phyloP scores from a whole-genome alignment of 108 stramenopile genomes.

The Chaetoceros tenuissimus region DNA sequence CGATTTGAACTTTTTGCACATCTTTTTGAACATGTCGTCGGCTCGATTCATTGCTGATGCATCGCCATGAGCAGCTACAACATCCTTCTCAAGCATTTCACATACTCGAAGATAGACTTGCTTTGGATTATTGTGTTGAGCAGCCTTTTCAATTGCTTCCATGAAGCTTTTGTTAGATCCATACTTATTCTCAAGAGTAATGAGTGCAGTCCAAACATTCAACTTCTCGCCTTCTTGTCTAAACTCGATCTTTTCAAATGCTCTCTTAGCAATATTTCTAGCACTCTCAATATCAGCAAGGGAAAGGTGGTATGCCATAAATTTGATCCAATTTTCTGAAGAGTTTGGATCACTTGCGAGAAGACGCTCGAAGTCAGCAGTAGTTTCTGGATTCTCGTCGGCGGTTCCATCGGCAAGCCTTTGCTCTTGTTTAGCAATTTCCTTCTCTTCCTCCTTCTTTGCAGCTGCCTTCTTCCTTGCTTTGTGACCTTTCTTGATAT shows the following conservation, averaged over 20 bases:
- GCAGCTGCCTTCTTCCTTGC: conserved; percentile 70
- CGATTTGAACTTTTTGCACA: conserved; percentile 83
- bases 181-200: conserved; percentile 91
- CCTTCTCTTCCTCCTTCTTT: conserved; percentile 61
- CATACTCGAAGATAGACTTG: conserved; percentile 84
- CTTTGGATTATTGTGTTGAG: conserved; percentile 87
- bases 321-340: conserved; percentile 90
- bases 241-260: conserved; percentile 87
- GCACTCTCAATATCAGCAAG: conserved; percentile 88
- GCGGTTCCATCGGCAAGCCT: conserved; percentile 86
- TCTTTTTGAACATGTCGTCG: conserved; percentile 64
- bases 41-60: conserved; percentile 36
- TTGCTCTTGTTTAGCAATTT: conserved; percentile 61
- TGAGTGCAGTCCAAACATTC: conserved; percentile 91
- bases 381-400: conserved; percentile 81
- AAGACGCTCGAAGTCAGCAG: conserved; percentile 93
- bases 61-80: conserved; percentile 7
- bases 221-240: conserved; percentile 83
- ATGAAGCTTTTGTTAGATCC: conserved; percentile 66
- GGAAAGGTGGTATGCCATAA: conserved; percentile 94
- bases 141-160: conserved; percentile 69
- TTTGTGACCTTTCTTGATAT: conserved; percentile 48
- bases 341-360: conserved; percentile 84
- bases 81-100: conserved; percentile 76
- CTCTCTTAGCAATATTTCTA: conserved; percentile 81